Evolutionary conservation across 371 early-diverging fungal species (phyloP).

Genomic region (Actinomortierella wolfii): DNA sequence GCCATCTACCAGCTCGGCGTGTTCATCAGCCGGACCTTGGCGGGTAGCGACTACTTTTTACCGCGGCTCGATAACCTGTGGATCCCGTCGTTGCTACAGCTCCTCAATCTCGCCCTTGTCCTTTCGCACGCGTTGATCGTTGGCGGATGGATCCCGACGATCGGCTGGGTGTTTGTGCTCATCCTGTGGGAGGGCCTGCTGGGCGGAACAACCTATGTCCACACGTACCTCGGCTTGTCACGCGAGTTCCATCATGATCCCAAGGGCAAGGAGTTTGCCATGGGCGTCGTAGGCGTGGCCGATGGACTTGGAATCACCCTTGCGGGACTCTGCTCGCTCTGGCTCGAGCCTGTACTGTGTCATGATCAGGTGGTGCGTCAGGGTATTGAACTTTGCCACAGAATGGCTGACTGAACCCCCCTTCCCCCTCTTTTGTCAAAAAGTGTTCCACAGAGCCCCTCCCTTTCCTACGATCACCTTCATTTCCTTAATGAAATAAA

Average conservation of each 20-base stretch:
- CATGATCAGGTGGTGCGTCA: constrained; percentile 31
- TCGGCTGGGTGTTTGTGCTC: constrained; percentile 45
- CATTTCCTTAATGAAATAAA: too few species aligned
- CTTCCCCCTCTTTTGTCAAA: background rate
- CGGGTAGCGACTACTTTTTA: constrained; percentile 22
- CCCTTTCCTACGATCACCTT: background rate
- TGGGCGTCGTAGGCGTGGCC: constrained; percentile 50
- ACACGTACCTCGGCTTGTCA: constrained; percentile 46
- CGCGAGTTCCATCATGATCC: constrained; percentile 29
- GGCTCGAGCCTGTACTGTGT: constrained; percentile 51
- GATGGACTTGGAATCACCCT: constrained; percentile 51
- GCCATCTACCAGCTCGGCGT: constrained; percentile 51
- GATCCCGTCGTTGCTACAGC: constrained; percentile 43
- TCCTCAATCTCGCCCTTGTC: constrained; percentile 37
- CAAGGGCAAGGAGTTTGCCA: constrained; percentile 49
- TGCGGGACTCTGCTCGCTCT: constrained; percentile 48
- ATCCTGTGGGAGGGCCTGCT: constrained; percentile 53
- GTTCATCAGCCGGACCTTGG: constrained; percentile 43
- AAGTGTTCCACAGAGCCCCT: background rate
- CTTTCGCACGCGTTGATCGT: constrained; percentile 32
- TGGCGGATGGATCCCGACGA: constrained; percentile 15
- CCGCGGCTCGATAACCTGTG: constrained; percentile 36
- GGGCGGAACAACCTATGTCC: constrained; percentile 55
- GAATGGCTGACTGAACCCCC: constrained; percentile 27
- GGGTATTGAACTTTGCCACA: constrained; percentile 26